These are phyloP conservation scores for Entoloma clypeatum DNA, from an alignment of 1,284 basidiomycete species.

Conservation along the genomic window DNA sequence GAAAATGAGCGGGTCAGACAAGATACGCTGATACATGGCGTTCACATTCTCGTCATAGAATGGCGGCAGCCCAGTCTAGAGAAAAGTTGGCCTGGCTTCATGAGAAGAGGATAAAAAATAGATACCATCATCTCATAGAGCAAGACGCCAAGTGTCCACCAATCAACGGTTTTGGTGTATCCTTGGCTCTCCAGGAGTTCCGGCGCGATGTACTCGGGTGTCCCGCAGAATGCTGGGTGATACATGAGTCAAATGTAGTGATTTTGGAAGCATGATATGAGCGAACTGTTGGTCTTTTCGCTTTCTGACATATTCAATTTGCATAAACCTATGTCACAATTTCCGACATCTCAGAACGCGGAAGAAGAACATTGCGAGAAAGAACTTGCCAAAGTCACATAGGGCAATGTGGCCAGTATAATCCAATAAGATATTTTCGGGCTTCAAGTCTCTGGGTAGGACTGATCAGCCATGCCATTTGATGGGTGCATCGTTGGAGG, in stretches of 20 bases:
- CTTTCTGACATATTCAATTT: conserved; percentile 99
- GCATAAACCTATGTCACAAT: conserved; percentile 69
- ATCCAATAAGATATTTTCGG: conserved; percentile 96
- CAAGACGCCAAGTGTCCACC: conserved; percentile 98
- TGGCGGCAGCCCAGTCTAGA: conserved; percentile 88
- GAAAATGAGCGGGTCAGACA: conserved; percentile 92
- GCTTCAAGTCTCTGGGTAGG: conserved; percentile 79
- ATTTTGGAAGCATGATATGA: conserved; percentile 10
- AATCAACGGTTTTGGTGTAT: conserved; percentile 98
- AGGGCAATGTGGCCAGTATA: conserved; percentile 98
- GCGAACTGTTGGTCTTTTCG: conserved; percentile 94
- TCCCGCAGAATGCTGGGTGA: conserved; percentile 91
- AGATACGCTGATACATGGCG: conserved; percentile 97
- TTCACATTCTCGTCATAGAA: conserved; percentile 99
- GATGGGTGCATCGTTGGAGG: not conserved
- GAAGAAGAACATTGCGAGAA: not conserved
- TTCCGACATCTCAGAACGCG: conserved; percentile 6
- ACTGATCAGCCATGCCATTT: conserved; percentile 7
- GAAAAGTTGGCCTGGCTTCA: not conserved
- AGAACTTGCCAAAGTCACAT: conserved; percentile 81
- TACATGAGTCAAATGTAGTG: conserved; percentile 5
- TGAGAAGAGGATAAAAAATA: conserved; percentile 6
- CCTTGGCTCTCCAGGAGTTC: conserved; percentile 95
- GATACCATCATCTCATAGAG: conserved; percentile 97
- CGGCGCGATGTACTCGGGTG: conserved; percentile 96